Evolutionary conservation across 176 grass and related monocot species (phyloP), one percentile per base, ranked within the genome.

Genomic region (Juncus effusus): DNA sequence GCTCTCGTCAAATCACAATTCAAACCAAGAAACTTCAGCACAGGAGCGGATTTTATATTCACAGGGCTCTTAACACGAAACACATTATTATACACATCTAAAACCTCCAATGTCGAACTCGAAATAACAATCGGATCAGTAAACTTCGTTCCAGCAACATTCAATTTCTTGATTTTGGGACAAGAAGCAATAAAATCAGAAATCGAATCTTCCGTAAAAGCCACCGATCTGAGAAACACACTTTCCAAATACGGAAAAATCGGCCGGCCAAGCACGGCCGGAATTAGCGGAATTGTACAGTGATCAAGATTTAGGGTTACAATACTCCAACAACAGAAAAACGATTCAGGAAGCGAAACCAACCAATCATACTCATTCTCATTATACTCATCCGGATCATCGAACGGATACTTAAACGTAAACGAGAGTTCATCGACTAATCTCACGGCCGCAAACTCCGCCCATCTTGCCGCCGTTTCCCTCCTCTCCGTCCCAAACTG

Each of bases 291-390:
- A 38, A 63, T 37, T 3, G 36, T 40, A 40, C 61, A 63, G 7
- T 63, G 61, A 63, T 63, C 61, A 40, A 63, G 61, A 16, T 63
- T 63, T 10, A 63, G 36, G 11, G 61, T 63, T 39, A 36, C 7
- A 9, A 63, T 63, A 11, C 61, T 63, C 61, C 61, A 63, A 40
- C 61, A 63, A 63, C 38, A 63, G 61, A 63, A 63, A 40, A 63
- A 12, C 28, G 38, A n/a, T 13, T 63, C 61, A 63, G 61, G 61
- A 10, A 63, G 13, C 6, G 16, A 36, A n/a, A 63, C n/a, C 10
- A 63, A 40, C 61, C 61, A 63, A 11, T 37, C 3, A 3, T 5
- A 13, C n/a, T 63, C 61, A 13, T 63, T 13, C 8, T 42, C 40
- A 40, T 63, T 3, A 6, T 63, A 63, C 60, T 63, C 60, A 16